Evolutionary conservation across 2,329 filamentous ascomycete genomes (phyloP), one percentile per base, ranked within the genome.

Genomic region (Orbilia brochopaga): DNA sequence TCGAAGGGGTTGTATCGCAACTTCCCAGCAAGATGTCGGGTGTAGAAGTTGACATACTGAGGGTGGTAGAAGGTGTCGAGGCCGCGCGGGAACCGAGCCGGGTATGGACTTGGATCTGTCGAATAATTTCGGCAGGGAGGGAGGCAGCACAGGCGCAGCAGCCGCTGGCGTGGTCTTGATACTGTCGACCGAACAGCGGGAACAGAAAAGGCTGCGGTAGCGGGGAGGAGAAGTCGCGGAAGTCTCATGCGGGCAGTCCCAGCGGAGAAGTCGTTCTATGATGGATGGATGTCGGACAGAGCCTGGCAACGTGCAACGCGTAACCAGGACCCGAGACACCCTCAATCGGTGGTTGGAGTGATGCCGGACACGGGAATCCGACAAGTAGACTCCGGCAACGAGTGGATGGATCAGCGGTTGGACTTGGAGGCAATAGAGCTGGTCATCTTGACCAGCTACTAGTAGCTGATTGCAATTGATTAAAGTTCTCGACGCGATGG

Each of bases 231-330:
- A 23, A 27, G 40, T n/a, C 23, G 66, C 17, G 23, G 42, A 37
- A 56, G 42, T 35, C 54, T 48, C 66, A 65, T 72, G 6, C 66
- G 59, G 53, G 21, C 50, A 24, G 60, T 48, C 19, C 17, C 53
- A n/a, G 37, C 44, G 23, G n/a, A 32, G 7, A 46, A n/a, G 11
- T 21, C 4, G 44, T 15, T 3, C 19, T 5, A 4, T 21, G n/a
- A 6, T 21, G 4, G 17, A 6, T 19, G 37, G 4, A 6, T 13
- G 37, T 2, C 3, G 5, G 40, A 44, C 5, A 44, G 40, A 15
- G 13, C 15, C 40, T 17, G 40, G 40, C 40, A 44, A 44, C 40
- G 17, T 15, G 35, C 35, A 7, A 37, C 15, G 35, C 35, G n/a
- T n/a, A n/a, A n/a, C n/a, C n/a, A n/a, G n/a, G n/a, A n/a, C n/a